These are phyloP conservation scores for Gyrodon lividus DNA, from an alignment of 768 basidiomycete genomes.

Conservation along the genomic window DNA sequence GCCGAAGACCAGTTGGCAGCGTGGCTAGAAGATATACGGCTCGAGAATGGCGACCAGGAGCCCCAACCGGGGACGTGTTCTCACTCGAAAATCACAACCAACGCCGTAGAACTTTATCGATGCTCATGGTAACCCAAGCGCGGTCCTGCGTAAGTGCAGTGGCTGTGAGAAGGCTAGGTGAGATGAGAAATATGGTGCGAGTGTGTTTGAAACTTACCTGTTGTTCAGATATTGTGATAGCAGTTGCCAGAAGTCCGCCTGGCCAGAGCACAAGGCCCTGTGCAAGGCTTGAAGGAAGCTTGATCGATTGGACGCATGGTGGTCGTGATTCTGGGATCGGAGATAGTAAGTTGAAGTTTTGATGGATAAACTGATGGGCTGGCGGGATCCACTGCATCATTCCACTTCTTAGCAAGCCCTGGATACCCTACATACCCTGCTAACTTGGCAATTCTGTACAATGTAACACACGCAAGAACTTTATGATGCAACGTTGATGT, in stretches of 20 bases:
- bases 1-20: conserved; percentile 56
- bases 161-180: conserved; percentile 44
- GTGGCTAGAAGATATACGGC: conserved; percentile 52
- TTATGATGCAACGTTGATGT: conserved; percentile 6
- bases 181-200: neutral
- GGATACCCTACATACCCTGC: too few relatives aligned
- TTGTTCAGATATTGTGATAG: conserved; percentile 45
- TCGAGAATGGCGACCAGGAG: conserved; percentile 40
- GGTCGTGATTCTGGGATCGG: neutral
- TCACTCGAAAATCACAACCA: conserved; percentile 47
- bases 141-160: conserved; percentile 51
- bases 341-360: too few relatives aligned
- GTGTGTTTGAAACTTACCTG: neutral
- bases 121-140: conserved; percentile 68
- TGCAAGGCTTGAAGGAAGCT: conserved; percentile 14
- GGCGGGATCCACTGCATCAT: conserved; percentile 1
- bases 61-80: conserved; percentile 30
- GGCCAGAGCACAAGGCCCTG: conserved; percentile 37
- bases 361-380: neutral
- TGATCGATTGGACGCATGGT: neutral
- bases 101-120: conserved; percentile 51
- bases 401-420: neutral
- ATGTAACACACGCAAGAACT: neutral
- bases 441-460: too few relatives aligned
- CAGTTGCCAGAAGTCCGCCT: conserved; percentile 38